Percentiles rank a stretch among this genome's conserved stretches.
phyloP scores from a whole-genome alignment of 371 early-diverging fungal species.

The Thermomucor indicae-seudaticae region DNA sequence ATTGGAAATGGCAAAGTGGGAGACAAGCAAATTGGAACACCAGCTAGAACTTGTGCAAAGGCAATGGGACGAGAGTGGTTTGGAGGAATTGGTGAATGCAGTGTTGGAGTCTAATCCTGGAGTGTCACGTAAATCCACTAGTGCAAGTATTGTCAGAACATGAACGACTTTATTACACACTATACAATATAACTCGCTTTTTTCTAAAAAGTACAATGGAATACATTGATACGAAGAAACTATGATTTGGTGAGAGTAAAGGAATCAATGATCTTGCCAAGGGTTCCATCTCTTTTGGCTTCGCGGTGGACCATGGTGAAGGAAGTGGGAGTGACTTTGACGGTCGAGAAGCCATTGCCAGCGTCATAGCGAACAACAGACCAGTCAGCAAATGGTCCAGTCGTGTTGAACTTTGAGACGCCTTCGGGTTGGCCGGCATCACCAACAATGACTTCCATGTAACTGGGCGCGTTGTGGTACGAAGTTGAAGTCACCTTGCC shows the following conservation, averaged over 20 bases:
- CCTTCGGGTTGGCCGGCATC: conserved; percentile 38
- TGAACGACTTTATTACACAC: too few species aligned
- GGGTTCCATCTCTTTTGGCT: conserved; percentile 22
- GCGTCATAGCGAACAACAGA: conserved; percentile 31
- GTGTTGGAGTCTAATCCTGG: too few species aligned
- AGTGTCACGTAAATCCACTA: too few species aligned
- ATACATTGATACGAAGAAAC: neutral
- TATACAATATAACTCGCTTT: too few species aligned
- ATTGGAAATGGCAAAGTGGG: conserved; percentile 49
- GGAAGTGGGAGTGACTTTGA: conserved; percentile 21
- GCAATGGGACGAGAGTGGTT: conserved; percentile 49
- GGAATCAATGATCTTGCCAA: conserved; percentile 24
- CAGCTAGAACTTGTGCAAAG: conserved; percentile 46
- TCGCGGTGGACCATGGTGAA: conserved; percentile 24
- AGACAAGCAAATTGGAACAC: conserved; percentile 48
- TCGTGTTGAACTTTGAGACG: conserved; percentile 14
- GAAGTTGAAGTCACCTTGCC: conserved; percentile 16
- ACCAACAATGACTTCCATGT: conserved; percentile 32
- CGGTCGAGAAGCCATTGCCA: conserved; percentile 34
- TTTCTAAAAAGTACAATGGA: neutral
- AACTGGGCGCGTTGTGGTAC: conserved; percentile 34
- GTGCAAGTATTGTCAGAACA: too few species aligned
- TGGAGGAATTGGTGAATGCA: conserved; percentile 27
- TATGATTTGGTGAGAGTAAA: conserved; percentile 5
- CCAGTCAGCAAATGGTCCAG: conserved; percentile 27